Conservation (phyloP, 306 rosid genomes). For the Castanospermum australe region DNA sequence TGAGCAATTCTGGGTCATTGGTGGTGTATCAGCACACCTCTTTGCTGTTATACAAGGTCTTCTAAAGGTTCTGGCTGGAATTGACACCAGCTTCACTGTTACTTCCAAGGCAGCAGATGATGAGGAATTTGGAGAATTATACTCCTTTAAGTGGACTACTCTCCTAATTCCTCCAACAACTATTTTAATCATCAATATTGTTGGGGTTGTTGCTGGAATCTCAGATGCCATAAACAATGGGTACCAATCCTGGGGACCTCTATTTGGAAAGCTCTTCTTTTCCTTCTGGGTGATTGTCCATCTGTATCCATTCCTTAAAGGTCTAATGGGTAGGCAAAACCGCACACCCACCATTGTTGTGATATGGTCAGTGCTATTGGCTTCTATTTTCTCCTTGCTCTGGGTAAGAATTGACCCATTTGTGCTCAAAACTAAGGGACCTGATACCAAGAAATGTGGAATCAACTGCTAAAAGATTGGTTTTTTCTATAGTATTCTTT, state of each 20-base stretch:
- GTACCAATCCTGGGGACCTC: constrained; percentile 79
- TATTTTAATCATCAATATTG: constrained; percentile 63
- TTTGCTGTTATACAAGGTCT: constrained; percentile 80
- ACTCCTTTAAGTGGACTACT: constrained; percentile 75
- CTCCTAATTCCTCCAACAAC: constrained; percentile 79
- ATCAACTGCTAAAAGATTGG: constrained; percentile 60
- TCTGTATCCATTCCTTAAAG: constrained; percentile 82
- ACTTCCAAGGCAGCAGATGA: constrained; percentile 75
- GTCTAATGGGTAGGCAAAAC: constrained; percentile 81
- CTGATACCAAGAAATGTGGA: constrained; percentile 67
- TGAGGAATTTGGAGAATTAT: constrained; percentile 73
- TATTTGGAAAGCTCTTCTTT: constrained; percentile 81
- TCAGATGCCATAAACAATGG: constrained; percentile 86
- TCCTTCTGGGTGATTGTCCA: constrained; percentile 80
- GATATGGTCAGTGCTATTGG: constrained; percentile 78
- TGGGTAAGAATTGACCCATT: constrained; percentile 85
- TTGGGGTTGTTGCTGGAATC: constrained; percentile 83
- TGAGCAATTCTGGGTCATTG: constrained; percentile 88
- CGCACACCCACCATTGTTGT: constrained; percentile 78
- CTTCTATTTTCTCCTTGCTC: constrained; percentile 83
- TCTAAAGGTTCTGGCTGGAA: constrained; percentile 75
- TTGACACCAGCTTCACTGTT: constrained; percentile 78
- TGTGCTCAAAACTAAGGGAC: constrained; percentile 70
- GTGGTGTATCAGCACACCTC: constrained; percentile 77
- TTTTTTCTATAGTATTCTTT: constrained; percentile 23